Percentiles rank a stretch among this genome's conserved stretches.
phyloP scores from a whole-genome alignment of 257 asterid genomes.

The Salvia rosmarinus region DNA sequence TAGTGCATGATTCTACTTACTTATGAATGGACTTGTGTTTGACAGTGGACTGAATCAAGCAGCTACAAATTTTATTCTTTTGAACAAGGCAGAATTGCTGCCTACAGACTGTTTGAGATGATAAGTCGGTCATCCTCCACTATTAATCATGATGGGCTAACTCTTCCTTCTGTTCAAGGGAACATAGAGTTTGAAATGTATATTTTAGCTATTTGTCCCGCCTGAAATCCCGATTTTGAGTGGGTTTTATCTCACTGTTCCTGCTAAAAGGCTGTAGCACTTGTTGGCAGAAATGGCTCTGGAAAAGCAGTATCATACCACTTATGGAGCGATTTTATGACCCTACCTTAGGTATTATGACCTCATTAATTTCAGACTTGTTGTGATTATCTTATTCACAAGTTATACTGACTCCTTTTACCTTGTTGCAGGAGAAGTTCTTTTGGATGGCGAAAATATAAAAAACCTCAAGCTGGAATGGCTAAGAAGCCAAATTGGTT shows the following conservation, averaged over 20 bases:
- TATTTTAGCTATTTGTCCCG: slow-evolving; percentile 98
- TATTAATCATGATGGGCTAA: slow-evolving; percentile 77
- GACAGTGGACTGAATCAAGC: slow-evolving; percentile 98
- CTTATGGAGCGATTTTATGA: slow-evolving; percentile 99
- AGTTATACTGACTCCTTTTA: slow-evolving; percentile 5
- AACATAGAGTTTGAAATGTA: slow-evolving; percentile 96
- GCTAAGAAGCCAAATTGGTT: slow-evolving; percentile 96
- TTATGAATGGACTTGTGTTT: slow-evolving; percentile 32
- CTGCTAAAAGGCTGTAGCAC: slow-evolving; percentile 98
- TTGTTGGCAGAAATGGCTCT: slow-evolving; percentile 98
- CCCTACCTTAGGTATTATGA: slow-evolving; percentile 84
- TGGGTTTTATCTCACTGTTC: slow-evolving; percentile 97
- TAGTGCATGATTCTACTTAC: slow-evolving; percentile 7
- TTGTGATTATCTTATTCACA: slow-evolving; percentile 23
- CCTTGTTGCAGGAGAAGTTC: slow-evolving; percentile 86
- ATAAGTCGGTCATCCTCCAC: slow-evolving; percentile 87
- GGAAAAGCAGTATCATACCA: slow-evolving; percentile 98
- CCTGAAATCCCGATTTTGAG: slow-evolving; percentile 98
- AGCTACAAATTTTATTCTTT: slow-evolving; percentile 96
- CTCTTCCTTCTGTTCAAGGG: slow-evolving; percentile 90
- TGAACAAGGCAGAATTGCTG: slow-evolving; percentile 99
- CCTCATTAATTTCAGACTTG: slow-evolving; percentile 12
- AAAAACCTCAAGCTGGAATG: slow-evolving; percentile 95
- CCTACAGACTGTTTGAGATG: slow-evolving; percentile 97
- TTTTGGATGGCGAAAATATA: slow-evolving; percentile 97